Conservation (phyloP, 202 grass and related monocot species). For the Miscanthus sacchariflorus region DNA sequence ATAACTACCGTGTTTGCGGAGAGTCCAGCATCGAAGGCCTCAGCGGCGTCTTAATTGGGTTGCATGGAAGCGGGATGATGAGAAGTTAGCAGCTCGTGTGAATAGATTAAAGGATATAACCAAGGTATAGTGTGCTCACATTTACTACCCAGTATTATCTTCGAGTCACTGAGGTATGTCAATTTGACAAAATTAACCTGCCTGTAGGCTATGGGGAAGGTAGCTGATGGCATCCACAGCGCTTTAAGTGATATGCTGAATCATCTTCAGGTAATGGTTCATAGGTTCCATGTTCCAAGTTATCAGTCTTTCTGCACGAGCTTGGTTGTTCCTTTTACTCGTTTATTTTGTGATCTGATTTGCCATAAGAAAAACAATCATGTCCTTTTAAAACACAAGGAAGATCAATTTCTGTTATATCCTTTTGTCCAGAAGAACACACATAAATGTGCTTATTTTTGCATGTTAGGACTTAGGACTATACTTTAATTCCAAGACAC, state of each 20-base stretch:
- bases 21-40: conserved; percentile 16
- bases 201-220: not conserved
- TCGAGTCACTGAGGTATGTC: not conserved
- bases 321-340: not conserved
- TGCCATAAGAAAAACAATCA: not conserved
- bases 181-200: not conserved
- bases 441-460: not conserved
- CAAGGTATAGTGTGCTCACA: not conserved
- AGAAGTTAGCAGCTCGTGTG: not conserved
- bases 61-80: not conserved
- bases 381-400: not conserved
- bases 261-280: conserved; percentile 19
- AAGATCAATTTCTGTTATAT: not conserved
- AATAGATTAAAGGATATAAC: not conserved
- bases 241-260: not conserved
- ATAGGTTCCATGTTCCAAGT: not conserved
- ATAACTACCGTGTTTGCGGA: not conserved
- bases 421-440: not conserved
- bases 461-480: not conserved
- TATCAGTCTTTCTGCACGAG: conserved; percentile 1
- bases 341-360: not conserved
- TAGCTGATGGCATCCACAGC: not conserved
- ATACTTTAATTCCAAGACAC: not conserved
- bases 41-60: conserved; percentile 35
- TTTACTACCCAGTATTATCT: conserved; percentile 19